Conservation (phyloP, 805 yeast genomes). For the Starmerella geochares region DNA sequence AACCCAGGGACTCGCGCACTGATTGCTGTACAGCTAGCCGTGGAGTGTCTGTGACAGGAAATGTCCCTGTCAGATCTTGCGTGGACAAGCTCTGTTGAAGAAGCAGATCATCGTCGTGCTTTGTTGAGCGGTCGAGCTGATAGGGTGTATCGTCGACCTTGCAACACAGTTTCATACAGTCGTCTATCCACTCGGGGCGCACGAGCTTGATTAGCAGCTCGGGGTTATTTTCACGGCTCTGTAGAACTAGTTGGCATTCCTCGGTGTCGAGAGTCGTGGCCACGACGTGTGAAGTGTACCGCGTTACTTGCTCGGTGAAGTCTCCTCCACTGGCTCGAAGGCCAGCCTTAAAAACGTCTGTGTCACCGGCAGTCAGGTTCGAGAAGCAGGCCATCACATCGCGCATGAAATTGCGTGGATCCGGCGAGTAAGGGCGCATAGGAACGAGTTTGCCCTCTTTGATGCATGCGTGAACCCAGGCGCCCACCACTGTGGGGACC, state of each 20-base stretch:
- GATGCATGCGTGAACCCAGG: conserved; percentile 50
- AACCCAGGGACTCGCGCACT: conserved; percentile 22
- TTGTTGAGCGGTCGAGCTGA: conserved; percentile 34
- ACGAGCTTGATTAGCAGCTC: conserved; percentile 37
- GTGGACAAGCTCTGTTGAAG: neutral
- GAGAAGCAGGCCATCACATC: conserved; percentile 49
- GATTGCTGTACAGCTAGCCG: conserved; percentile 27
- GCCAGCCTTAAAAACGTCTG: conserved; percentile 58
- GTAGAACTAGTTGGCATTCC: conserved; percentile 46
- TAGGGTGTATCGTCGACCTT: conserved; percentile 47
- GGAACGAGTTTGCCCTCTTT: conserved; percentile 38
- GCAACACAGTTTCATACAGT: conserved; percentile 46
- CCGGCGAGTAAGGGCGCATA: conserved; percentile 57
- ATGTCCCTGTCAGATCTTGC: conserved; percentile 20
- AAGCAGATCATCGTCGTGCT: neutral
- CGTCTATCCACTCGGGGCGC: conserved; percentile 70
- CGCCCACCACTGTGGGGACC: conserved; percentile 55
- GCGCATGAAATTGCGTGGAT: conserved; percentile 54
- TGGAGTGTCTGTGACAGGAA: conserved; percentile 20
- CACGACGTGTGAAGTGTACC: conserved; percentile 69
- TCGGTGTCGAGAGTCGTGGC: conserved; percentile 46
- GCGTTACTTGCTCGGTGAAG: conserved; percentile 50
- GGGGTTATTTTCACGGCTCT: conserved; percentile 23
- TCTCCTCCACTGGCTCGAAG: conserved; percentile 72
- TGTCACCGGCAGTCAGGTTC: conserved; percentile 47